Percentiles rank a stretch among this genome's conserved stretches.
Evolutionary conservation across 2,329 filamentous ascomycete species (phyloP).

Genomic region (Fusarium sp.): DNA sequence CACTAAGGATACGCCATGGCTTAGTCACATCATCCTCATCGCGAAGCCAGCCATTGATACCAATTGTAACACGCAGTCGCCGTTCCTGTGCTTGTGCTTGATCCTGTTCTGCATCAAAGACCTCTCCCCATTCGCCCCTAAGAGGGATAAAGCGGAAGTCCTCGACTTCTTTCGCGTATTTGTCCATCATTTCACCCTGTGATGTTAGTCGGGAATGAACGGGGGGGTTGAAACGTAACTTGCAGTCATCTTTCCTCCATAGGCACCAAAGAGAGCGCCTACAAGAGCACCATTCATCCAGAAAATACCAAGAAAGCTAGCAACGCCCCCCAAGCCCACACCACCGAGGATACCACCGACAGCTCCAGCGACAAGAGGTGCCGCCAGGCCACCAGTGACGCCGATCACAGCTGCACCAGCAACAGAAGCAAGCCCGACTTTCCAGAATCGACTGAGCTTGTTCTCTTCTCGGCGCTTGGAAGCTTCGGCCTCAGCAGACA

Average conservation of each 20-base stretch:
- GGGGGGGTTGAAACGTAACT: slow-evolving; percentile 11
- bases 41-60: slow-evolving; percentile 87
- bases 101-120: slow-evolving; percentile 29
- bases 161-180: slow-evolving; percentile 87
- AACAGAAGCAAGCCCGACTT: slow-evolving; percentile 88
- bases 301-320: slow-evolving; percentile 86
- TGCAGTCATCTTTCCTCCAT: slow-evolving; percentile 79
- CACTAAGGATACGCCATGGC: slow-evolving; percentile 81
- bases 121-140: slow-evolving; percentile 57
- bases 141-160: slow-evolving; percentile 85
- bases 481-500: slow-evolving; percentile 82
- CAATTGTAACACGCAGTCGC: slow-evolving; percentile 82
- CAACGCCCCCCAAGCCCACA: slow-evolving; percentile 85
- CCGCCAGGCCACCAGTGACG: slow-evolving; percentile 89
- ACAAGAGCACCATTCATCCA: slow-evolving; percentile 89
- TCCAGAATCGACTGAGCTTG: slow-evolving; percentile 80
- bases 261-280: slow-evolving; percentile 88
- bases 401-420: slow-evolving; percentile 92
- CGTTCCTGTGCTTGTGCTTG: slow-evolving; percentile 49
- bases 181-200: slow-evolving; percentile 83
- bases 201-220: slow-evolving; percentile 23
- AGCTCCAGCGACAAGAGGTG: slow-evolving; percentile 86
- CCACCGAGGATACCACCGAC: slow-evolving; percentile 87
- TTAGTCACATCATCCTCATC: slow-evolving; percentile 78
- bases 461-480: slow-evolving; percentile 79